Conservation (phyloP, 495 filamentous ascomycete genomes). For the Chaetomium fimeti region DNA sequence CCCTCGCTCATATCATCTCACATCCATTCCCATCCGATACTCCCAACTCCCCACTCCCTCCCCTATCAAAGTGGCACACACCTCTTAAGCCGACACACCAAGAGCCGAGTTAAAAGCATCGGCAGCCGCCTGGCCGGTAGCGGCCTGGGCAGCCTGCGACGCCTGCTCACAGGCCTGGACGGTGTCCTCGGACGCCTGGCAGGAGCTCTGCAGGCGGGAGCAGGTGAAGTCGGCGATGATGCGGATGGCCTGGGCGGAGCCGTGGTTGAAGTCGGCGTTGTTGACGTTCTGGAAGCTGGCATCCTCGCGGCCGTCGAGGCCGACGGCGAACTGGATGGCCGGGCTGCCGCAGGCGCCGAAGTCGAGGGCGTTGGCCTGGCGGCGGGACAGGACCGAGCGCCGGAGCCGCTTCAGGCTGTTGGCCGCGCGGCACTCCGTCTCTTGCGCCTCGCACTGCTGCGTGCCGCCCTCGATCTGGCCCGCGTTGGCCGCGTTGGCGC, state of each 20-base stretch:
- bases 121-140: slow-evolving; percentile 53
- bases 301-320: slow-evolving; percentile 53
- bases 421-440: slow-evolving; percentile 45
- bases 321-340: slow-evolving; percentile 54
- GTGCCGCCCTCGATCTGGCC: slow-evolving; percentile 43
- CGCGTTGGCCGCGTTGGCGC: slow-evolving; percentile 56
- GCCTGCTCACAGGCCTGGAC: slow-evolving; percentile 50
- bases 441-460: slow-evolving; percentile 51
- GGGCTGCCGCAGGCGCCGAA: slow-evolving; percentile 54
- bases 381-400: slow-evolving; percentile 29
- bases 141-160: slow-evolving; percentile 39
- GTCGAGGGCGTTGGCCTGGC: slow-evolving; percentile 35
- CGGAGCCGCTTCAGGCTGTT: slow-evolving; percentile 24
- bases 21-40: not conserved
- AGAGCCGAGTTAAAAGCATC: slow-evolving; percentile 56
- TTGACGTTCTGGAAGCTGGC: slow-evolving; percentile 53
- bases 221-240: slow-evolving; percentile 59
- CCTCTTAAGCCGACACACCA: slow-evolving; percentile 32
- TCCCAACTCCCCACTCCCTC: too few relatives aligned
- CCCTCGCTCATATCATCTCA: not conserved
- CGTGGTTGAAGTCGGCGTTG: slow-evolving; percentile 56
- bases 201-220: slow-evolving; percentile 50
- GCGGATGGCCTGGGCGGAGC: slow-evolving; percentile 55
- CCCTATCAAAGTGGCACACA: not conserved
- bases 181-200: slow-evolving; percentile 49